Conservation (phyloP, 805 yeast genomes). For the Spathaspora girioi region DNA sequence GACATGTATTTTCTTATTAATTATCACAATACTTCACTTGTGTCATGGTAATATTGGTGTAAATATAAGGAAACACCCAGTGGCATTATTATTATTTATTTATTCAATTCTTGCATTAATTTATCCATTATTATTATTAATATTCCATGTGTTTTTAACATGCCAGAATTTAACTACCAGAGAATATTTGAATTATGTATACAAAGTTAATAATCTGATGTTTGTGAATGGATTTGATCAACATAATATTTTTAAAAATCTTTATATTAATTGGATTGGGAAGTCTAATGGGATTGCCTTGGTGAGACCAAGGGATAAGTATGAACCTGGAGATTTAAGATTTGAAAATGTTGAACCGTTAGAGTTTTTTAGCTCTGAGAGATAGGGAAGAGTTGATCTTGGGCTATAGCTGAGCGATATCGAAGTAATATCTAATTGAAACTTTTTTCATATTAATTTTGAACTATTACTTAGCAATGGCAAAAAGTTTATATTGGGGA, state of each 20-base stretch:
- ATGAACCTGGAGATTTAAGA: conserved; percentile 22
- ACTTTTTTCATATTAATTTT: no score
- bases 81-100: conserved; percentile 50
- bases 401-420: no score
- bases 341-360: conserved; percentile 21
- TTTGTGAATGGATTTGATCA: conserved; percentile 31
- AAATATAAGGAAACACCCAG: conserved; percentile 21
- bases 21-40: conserved; percentile 18
- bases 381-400: no score
- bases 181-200: conserved; percentile 56
- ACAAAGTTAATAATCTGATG: conserved; percentile 24
- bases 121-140: conserved; percentile 54
- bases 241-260: conserved; percentile 19
- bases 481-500: no score
- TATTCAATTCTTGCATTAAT: conserved; percentile 42
- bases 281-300: conserved; percentile 22
- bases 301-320: conserved; percentile 14
- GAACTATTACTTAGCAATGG: no score
- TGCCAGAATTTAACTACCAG: conserved; percentile 65
- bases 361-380: conserved; percentile 1
- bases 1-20: conserved; percentile 16
- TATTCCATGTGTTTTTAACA: conserved; percentile 53
- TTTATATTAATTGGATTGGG: conserved; percentile 37
- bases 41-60: conserved; percentile 14
- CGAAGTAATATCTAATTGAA: no score